Evolutionary conservation across 1,284 basidiomycete species (phyloP), one percentile per base, ranked within the genome.

Genomic region (Blastosporella zonata): DNA sequence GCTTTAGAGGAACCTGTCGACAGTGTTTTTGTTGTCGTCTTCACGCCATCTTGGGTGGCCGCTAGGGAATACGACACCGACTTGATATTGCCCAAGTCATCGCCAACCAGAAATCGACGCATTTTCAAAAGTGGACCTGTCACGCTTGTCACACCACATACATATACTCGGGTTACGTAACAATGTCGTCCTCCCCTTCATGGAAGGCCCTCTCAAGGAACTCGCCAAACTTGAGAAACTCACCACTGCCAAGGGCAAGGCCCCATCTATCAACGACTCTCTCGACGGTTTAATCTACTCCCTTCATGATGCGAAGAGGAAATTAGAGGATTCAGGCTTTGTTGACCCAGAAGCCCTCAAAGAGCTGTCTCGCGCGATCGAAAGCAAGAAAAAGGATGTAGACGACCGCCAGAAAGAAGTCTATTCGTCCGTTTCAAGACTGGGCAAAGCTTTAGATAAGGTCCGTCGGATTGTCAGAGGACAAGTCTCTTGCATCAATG

Each of bases 391-490:
- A 81, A 92, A 86, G 66, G 90, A 92, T 49, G 74, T 93, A 0
- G 91, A 93, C 54, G 89, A 93, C 40, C 78, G 84, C 1, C 83
- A 94, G 72, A 96, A 94, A 67, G 91, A 92, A 57, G 78, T 93
- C 45, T 91, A 94, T 61, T 79, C 76, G 20, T 82, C 84, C 1
- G 69, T 95, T 5, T 79, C 82, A 15, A 81, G 81, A 56, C 75
- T 93, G 29, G 90, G 90, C 23, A 96, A 94, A 67, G 77, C 82
- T 0, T 67, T 96, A 58, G 93, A 97, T 64, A 97, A 95, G 85
- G 93, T 91, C 45, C 38, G 69, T 41, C 25, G 7, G 15, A 38
- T n/a, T 39, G 34, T 25, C 53, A 5, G 31, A 27, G 18, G 2
- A 17, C 22, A 17, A 29, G 46, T 2, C 3, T 17, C 18, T 18